phyloP scores from a whole-genome alignment of 1,284 basidiomycete genomes.

The Pyrrhoderma lamaoense region DNA sequence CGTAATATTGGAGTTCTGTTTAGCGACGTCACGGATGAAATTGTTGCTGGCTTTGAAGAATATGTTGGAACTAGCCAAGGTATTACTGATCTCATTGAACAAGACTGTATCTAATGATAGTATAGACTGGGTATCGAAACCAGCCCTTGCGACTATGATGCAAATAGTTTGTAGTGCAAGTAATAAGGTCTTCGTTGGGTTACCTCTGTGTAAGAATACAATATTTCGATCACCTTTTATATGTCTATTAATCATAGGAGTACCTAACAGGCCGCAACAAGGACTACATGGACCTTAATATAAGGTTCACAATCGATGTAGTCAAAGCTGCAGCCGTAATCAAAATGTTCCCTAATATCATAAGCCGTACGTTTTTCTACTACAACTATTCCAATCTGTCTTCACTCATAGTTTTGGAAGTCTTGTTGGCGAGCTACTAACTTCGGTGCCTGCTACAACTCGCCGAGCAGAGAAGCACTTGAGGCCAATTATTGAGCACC shows the following conservation, averaged over 20 bases:
- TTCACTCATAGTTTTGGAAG: too few species aligned
- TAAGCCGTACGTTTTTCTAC: slow-evolving; percentile 23
- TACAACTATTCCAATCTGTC: too few species aligned
- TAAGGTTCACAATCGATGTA: slow-evolving; percentile 28
- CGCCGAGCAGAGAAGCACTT: slow-evolving; percentile 25
- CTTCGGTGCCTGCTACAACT: slow-evolving; percentile 14
- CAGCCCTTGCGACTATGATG: slow-evolving; percentile 29
- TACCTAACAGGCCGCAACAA: slow-evolving; percentile 32
- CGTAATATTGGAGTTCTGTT: slow-evolving; percentile 17
- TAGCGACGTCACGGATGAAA: slow-evolving; percentile 20
- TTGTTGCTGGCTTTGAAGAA: slow-evolving; percentile 18
- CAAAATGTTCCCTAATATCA: slow-evolving; percentile 30
- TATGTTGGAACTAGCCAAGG: slow-evolving; percentile 14
- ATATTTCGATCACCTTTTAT: too few species aligned
- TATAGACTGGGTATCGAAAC: slow-evolving; percentile 35
- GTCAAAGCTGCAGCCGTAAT: slow-evolving; percentile 25
- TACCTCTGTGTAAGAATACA: slow-evolving; percentile 32
- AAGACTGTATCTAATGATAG: background rate
- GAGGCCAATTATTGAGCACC: slow-evolving; percentile 32
- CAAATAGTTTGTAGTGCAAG: slow-evolving; percentile 33
- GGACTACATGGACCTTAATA: slow-evolving; percentile 32
- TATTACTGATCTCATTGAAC: too few species aligned
- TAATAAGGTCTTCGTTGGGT: slow-evolving; percentile 36
- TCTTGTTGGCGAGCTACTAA: slow-evolving; percentile 4
- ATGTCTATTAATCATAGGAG: too few species aligned